phyloP scores from a whole-genome alignment of 164 flowering plant species.

The Macadamia integrifolia region DNA sequence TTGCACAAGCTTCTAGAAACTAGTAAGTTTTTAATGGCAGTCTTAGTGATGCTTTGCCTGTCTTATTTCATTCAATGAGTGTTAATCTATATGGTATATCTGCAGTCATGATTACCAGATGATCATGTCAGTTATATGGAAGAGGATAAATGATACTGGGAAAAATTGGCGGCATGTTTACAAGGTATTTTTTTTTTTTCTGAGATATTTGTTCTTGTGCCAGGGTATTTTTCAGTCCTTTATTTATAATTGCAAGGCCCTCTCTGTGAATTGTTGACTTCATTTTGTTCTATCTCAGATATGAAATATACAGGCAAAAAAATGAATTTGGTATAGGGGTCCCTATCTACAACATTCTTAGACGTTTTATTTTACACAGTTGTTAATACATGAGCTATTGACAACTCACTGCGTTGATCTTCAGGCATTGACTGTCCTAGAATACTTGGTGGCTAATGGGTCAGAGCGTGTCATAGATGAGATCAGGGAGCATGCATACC shows the following conservation, averaged over 20 bases:
- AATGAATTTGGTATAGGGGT: too few relatives aligned
- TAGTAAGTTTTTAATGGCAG: conserved; percentile 44
- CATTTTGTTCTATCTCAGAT: too few relatives aligned
- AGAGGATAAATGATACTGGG: conserved; percentile 88
- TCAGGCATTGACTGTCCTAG: conserved; percentile 90
- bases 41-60: not conserved
- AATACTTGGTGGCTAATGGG: conserved; percentile 91
- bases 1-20: conserved; percentile 90
- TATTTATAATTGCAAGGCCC: not conserved
- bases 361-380: not conserved
- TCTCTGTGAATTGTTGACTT: not conserved
- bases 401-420: conserved; percentile 13
- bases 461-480: conserved; percentile 97
- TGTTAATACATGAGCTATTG: not conserved
- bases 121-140: conserved; percentile 93
- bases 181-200: conserved; percentile 46
- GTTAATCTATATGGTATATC: conserved; percentile 4
- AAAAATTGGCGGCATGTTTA: conserved; percentile 99
- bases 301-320: too few relatives aligned
- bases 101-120: conserved; percentile 92
- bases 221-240: too few relatives aligned
- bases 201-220: too few relatives aligned
- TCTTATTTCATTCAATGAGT: conserved; percentile 3
- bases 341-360: too few relatives aligned
- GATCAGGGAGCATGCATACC: conserved; percentile 87